phyloP scores from a whole-genome alignment of 768 basidiomycete genomes.

The Amanita molliuscula region DNA sequence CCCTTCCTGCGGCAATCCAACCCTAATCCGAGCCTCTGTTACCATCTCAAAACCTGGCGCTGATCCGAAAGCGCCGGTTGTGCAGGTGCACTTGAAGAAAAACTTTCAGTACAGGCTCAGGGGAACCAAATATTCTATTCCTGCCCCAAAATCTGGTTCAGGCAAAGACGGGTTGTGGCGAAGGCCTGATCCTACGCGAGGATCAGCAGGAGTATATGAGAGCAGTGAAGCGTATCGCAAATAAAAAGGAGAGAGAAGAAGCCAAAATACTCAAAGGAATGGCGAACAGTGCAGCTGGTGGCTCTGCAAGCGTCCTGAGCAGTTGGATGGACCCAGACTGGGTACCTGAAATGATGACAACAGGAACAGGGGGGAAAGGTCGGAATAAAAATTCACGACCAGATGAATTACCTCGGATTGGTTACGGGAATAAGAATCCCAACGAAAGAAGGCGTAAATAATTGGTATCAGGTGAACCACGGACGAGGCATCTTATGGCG shows the following conservation, averaged over 20 bases:
- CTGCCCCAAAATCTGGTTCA: conserved; percentile 79
- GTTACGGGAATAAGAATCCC: conserved; percentile 82
- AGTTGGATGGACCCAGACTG: conserved; percentile 97
- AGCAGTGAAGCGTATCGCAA: conserved; percentile 70
- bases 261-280: conserved; percentile 59
- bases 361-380: conserved; percentile 63
- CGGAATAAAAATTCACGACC: conserved; percentile 39
- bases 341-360: conserved; percentile 71
- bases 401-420: conserved; percentile 75
- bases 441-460: conserved; percentile 68
- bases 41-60: conserved; percentile 66
- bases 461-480: conserved; percentile 9
- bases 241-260: conserved; percentile 70
- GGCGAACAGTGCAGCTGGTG: conserved; percentile 33
- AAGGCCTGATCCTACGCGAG: conserved; percentile 83
- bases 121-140: conserved; percentile 89
- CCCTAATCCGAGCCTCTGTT: conserved; percentile 84
- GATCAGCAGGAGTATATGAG: conserved; percentile 85
- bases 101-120: conserved; percentile 93
- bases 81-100: conserved; percentile 88
- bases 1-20: conserved; percentile 91
- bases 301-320: conserved; percentile 39
- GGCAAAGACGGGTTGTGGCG: conserved; percentile 73
- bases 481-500: not conserved
- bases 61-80: conserved; percentile 46